These are phyloP conservation scores for Mycena crocata DNA, from an alignment of 768 basidiomycete species.

Conservation along the genomic window DNA sequence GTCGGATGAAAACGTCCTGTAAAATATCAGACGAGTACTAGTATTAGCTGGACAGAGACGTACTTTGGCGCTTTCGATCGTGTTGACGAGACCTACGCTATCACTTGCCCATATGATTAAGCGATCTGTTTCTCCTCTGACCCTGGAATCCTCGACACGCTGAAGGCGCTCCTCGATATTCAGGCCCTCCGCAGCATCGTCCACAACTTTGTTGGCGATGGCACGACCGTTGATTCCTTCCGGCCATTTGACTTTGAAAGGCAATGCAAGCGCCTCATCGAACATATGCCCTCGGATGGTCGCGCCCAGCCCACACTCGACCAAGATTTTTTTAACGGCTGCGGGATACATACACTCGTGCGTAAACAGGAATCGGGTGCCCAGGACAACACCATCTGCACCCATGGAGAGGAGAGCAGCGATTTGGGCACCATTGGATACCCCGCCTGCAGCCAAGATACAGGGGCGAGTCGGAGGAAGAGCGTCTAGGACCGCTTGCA, in stretches of 20 bases:
- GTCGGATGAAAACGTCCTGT: too few relatives aligned
- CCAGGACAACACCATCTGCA: constrained; percentile 64
- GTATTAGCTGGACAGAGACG: too few relatives aligned
- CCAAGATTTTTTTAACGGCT: neutral
- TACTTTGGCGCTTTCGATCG: neutral
- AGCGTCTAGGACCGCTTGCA: neutral
- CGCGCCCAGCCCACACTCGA: neutral
- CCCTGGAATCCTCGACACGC: neutral
- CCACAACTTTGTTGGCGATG: neutral
- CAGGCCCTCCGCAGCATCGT: neutral
- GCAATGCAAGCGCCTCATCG: neutral
- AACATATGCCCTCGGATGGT: neutral
- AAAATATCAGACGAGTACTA: too few relatives aligned
- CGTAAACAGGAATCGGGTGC: constrained; percentile 70
- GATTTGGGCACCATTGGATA: constrained; percentile 63
- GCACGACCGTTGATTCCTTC: neutral
- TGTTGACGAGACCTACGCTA: neutral
- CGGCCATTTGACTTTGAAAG: neutral
- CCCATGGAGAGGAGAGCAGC: constrained; percentile 64
- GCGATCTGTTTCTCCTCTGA: neutral
- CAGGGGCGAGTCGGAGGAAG: constrained; percentile 42
- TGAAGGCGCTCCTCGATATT: neutral
- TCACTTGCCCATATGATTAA: neutral
- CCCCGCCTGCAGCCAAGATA: constrained; percentile 70
- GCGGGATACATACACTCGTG: constrained; percentile 43